phyloP scores from a whole-genome alignment of 495 filamentous ascomycete species.

The Talaromyces adpressus region DNA sequence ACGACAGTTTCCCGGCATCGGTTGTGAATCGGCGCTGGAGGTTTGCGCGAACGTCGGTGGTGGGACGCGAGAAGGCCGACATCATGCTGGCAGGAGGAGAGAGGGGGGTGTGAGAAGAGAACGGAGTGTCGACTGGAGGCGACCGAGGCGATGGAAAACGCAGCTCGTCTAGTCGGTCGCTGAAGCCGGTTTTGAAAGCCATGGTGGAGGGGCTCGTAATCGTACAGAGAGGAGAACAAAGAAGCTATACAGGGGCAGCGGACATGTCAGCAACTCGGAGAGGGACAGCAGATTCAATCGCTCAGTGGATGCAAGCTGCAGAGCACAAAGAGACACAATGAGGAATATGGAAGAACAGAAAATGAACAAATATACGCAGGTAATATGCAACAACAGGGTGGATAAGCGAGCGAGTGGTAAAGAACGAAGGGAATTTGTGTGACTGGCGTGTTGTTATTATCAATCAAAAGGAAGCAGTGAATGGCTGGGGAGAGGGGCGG shows the following conservation, averaged over 20 bases:
- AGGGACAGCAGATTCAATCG: slow-evolving; percentile 19
- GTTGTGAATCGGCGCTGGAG: slow-evolving; percentile 92
- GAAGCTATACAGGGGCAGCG: slow-evolving; percentile 1
- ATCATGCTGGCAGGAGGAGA: slow-evolving; percentile 55
- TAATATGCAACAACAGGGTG: background rate
- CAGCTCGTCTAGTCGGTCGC: slow-evolving; percentile 66
- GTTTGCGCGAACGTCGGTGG: slow-evolving; percentile 59
- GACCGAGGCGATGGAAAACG: slow-evolving; percentile 71
- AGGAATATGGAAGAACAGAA: slow-evolving; percentile 16
- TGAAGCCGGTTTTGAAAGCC: slow-evolving; percentile 59
- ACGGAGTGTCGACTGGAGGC: slow-evolving; percentile 61
- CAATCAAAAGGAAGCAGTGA: background rate
- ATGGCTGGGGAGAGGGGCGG: slow-evolving; percentile 7
- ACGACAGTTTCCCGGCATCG: slow-evolving; percentile 78
- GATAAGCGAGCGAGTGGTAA: slow-evolving; percentile 1
- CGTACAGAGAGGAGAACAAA: background rate
- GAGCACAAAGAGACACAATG: slow-evolving; percentile 23
- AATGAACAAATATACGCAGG: slow-evolving; percentile 14
- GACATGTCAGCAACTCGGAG: slow-evolving; percentile 3
- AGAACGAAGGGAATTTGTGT: background rate
- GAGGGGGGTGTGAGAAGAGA: slow-evolving; percentile 63
- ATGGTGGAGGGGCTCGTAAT: slow-evolving; percentile 30
- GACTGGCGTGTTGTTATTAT: background rate
- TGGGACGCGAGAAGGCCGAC: slow-evolving; percentile 45
- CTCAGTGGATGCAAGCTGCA: slow-evolving; percentile 10